Conservation (phyloP, 345 rosid species). For the Corchorus olitorius region DNA sequence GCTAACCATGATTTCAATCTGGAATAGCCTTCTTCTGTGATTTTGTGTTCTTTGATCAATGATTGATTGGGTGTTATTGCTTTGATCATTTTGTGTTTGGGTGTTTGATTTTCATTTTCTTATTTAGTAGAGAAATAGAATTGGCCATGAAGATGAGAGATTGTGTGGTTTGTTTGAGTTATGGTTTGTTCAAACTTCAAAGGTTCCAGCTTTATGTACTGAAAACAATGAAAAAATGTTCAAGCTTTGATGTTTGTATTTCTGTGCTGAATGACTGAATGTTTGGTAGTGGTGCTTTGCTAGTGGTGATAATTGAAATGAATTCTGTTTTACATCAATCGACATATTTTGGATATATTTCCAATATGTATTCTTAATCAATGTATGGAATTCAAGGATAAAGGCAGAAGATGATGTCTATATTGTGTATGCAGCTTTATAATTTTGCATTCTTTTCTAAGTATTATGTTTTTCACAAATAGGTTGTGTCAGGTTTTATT, state of each 20-base stretch:
- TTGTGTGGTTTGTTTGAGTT: neutral
- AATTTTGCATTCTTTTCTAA: neutral
- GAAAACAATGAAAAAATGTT: neutral
- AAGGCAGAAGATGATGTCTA: neutral
- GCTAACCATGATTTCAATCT: neutral
- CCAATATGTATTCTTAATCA: neutral
- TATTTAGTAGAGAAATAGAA: neutral
- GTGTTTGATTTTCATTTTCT: neutral
- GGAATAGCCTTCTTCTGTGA: neutral
- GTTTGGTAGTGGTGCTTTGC: neutral
- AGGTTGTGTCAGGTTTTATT: slow-evolving; percentile 10
- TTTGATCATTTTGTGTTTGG: neutral
- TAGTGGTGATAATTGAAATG: neutral
- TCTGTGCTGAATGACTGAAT: neutral
- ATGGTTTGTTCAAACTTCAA: neutral
- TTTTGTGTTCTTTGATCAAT: neutral
- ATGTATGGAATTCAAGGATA: neutral
- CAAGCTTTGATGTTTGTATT: neutral
- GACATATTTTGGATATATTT: neutral
- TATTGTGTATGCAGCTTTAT: neutral
- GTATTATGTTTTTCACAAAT: slow-evolving; percentile 11
- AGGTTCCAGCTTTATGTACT: neutral
- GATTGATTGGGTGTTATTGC: neutral
- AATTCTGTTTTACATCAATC: slow-evolving; percentile 1
- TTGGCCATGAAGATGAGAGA: neutral